Base-by-base conservation (phyloP, 1,284 basidiomycete species). In the Pascua sp. region DNA sequence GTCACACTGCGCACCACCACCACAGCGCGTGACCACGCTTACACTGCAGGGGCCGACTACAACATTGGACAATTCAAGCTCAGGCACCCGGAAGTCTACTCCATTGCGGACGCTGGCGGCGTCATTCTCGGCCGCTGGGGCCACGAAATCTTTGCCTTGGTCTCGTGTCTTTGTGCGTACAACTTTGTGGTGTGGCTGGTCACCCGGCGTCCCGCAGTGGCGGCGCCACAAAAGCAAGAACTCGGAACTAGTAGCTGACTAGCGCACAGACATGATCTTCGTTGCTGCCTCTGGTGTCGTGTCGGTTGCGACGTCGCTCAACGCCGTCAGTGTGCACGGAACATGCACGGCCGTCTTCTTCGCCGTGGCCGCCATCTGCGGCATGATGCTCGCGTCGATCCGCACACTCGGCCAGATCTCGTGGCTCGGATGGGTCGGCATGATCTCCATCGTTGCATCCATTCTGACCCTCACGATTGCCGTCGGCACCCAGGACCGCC, bases 401-500 rank as follows among this genome's bases (percentile, higher is more conserved):
- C 73, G 71, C 24, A 77, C 72, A 0, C 68, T 77, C 42, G 69
- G 71, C 49, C 66, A 68, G 46, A 70, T 79, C 43, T 65, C 71
- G 8, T 75, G 69, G 64, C 53, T 79, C 47, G 73, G 72, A 0
- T 78, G 77, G 76, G 52, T 69, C 45, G 67, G 63, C 52, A 56
- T 72, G 8, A 44, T 67, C 37, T 65, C 60, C 7, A 64, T 71
- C 53, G 55, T 76, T 42, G 64, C 73, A 44, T 55, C 76, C 47
- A 68, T 77, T 57, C 58, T 77, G 45, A 70, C 70, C 13, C 62
- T 78, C 37, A 72, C 71, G 47, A 67, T 78, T 55, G 72, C 77
- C n/a, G 76, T 78, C 17, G 75, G 71, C 18, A 66, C 76, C 5
- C 63, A 70, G 37, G 73, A 74, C 42, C 66, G 77, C 49, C 73